Evolutionary conservation across 768 basidiomycete species (phyloP), one percentile per base, ranked within the genome.

Genomic region (Sarcomyxa edulis): DNA sequence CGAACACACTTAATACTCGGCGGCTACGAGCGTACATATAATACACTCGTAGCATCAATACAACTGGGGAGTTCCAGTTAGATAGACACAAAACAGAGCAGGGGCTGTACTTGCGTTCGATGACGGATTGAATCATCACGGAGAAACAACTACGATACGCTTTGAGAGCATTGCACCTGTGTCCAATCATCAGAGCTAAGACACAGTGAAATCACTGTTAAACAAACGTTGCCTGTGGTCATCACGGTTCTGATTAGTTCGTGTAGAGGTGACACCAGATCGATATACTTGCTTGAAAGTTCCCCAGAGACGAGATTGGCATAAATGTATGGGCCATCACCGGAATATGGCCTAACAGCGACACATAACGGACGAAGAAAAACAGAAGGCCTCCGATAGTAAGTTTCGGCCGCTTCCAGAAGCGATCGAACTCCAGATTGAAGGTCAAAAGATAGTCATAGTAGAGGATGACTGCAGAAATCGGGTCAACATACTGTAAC

Each of bases 391-490:
- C 53, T 2, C 50, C 58, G 56, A 58, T 64, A 25, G 53, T 60
- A 4, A 62, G 19, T 5, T 47, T 52, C 2, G 49, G 37, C 39
- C 46, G 44, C 7, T 32, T 45, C 75, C 76, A 77, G 52, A 67
- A 69, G 10, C 60, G 52, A 15, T 64, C 59, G 6, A 71, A 55
- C 42, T 78, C 76, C 20, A 42, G 36, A 1, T 45, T 32, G 4
- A 77, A 45, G 0, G 76, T 78, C 26, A 74, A 51, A 27, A 60
- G 25, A 42, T 70, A 72, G 34, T 77, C 76, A 34, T 71, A 69
- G 11, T 65, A 48, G n/a, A 67, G 55, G 28, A 69, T 52, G 4
- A 60, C 66, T 68, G 39, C 8, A 2, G 16, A 34, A 18, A n/a
- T n/a, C n/a, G n/a, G n/a, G n/a, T n/a, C n/a, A n/a, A n/a, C n/a